Base-by-base conservation (phyloP, 2,329 filamentous ascomycete species). In the Fusarium citri region DNA sequence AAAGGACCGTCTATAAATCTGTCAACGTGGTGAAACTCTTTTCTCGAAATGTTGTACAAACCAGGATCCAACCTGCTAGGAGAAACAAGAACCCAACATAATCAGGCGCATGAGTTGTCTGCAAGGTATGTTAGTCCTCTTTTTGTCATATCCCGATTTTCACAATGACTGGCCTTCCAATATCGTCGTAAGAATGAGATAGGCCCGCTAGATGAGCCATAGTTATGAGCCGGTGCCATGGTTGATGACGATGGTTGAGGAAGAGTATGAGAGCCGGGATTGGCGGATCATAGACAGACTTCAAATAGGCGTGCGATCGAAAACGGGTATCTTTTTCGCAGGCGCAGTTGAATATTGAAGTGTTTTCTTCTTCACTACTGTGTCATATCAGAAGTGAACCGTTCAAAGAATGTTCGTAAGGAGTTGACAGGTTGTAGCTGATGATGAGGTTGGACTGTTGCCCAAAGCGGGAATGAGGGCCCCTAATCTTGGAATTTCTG, bases 31-130 rank as follows among this genome's bases (percentile, higher is more conserved):
- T 46, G 23, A 23, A 53, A 14, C 18, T 55, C 49, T 59, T 55
- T 57, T 23, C 41, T 9, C 31, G 63, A 30, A 22, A 12, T 41
- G 23, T 42, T 22, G 34, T 57, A 77, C 81, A 68, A 76, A 91
- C 88, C 61, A 90, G 74, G 20, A 92, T 80, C 80, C 93, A 96
- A 54, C 86, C 88, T 8, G 85, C 82, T 10, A 94, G 76, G n/a
- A 98, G 84, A 41, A 92, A 79, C 3, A 84, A 82, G 68, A 98
- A 88, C 37, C 94, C 93, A 30, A 97, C 80, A 81, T 97, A 98
- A 79, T 99, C 96, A 8, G 93, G 89, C 14, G 93, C 92, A 83
- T 98, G 96, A 2, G 93, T 94, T 78, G 89, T 91, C 88, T 94
- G 22, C 23, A 34, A 11, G 15, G 25, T 18, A 37, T 26, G 20